These are phyloP conservation scores for Colletotrichum horii DNA, from an alignment of 2,329 filamentous ascomycete genomes.

Conservation along the genomic window DNA sequence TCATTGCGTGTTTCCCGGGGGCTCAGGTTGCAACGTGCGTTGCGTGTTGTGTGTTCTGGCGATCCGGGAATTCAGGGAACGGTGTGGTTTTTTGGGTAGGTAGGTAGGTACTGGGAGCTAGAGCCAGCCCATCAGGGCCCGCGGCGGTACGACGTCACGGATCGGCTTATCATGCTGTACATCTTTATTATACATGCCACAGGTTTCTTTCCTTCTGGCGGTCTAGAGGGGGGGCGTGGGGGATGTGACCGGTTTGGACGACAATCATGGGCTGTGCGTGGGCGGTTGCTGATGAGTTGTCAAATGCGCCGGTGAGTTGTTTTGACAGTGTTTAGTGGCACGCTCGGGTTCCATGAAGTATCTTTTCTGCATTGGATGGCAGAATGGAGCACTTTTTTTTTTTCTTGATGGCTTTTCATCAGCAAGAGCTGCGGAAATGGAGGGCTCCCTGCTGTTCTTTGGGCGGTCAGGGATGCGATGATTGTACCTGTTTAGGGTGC, in stretches of 20 bases:
- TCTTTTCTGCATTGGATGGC: not conserved
- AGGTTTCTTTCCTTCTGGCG: not conserved
- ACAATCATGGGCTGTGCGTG: not conserved
- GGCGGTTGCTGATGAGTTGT: not conserved
- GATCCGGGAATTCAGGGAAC: not conserved
- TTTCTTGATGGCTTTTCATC: not conserved
- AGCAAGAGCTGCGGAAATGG: not conserved
- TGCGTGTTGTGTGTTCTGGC: not conserved
- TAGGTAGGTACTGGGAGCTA: not conserved
- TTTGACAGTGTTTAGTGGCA: not conserved
- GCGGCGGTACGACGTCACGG: constrained; percentile 6
- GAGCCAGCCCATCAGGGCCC: not conserved
- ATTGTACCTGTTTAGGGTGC: not conserved
- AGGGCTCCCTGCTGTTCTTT: not conserved
- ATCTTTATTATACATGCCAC: not conserved
- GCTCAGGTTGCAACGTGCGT: not conserved
- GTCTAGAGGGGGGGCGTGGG: not conserved
- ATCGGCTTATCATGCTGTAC: not conserved
- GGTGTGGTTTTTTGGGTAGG: not conserved
- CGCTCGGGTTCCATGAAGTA: not conserved
- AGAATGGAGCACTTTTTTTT: not conserved
- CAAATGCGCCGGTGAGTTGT: not conserved
- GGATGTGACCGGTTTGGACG: not conserved
- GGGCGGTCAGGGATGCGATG: not conserved
- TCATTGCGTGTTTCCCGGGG: not conserved